Conservation (phyloP, 192 early-diverging fungal genomes). For the Diversispora eburnea region DNA sequence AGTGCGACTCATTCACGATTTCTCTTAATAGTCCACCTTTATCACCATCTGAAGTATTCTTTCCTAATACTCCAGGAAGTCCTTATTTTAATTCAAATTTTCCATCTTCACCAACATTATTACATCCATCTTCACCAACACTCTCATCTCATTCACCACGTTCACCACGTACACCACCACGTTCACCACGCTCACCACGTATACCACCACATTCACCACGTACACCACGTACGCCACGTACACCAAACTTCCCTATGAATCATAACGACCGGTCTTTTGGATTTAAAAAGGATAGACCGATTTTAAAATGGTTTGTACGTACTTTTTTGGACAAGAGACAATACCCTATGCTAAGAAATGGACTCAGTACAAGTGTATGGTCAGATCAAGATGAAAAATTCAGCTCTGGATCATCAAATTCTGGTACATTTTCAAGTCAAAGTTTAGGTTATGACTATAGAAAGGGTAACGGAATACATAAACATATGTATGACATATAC, state of each 20-base stretch:
- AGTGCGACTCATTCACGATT: background rate
- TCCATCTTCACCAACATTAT: background rate
- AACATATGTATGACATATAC: background rate
- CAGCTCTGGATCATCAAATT: background rate
- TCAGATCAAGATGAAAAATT: conserved; percentile 1
- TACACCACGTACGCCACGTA: background rate
- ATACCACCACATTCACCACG: background rate
- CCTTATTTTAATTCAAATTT: background rate
- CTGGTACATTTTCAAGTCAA: background rate
- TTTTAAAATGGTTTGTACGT: conserved; percentile 15
- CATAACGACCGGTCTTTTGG: too few relatives aligned
- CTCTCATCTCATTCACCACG: background rate
- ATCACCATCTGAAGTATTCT: background rate
- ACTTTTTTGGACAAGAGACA: conserved; percentile 4
- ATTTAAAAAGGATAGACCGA: background rate
- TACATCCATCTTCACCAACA: background rate
- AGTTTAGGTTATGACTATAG: conserved; percentile 6
- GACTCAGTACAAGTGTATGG: background rate
- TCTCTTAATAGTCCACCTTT: background rate
- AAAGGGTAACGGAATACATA: background rate
- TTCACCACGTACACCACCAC: background rate
- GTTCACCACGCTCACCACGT: background rate
- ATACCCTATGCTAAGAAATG: background rate
- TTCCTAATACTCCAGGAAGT: background rate
- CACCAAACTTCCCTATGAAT: background rate